Percentiles rank a stretch among this genome's conserved stretches.
Conservation (phyloP, 192 early-diverging fungal species). For the Linnemannia hyalina region DNA sequence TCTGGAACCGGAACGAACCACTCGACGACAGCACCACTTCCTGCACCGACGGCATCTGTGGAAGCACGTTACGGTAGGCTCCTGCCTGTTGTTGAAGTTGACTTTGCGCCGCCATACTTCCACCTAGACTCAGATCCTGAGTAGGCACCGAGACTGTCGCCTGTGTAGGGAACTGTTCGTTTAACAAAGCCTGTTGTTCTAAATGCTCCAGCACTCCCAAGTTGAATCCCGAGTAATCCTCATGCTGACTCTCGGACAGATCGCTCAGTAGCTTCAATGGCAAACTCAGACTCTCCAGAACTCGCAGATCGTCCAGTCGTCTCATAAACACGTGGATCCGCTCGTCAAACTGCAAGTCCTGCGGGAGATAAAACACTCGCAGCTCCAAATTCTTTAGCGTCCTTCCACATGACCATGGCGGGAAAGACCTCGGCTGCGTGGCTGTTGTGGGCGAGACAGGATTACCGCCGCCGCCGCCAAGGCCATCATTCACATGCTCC, state of each 20-base stretch:
- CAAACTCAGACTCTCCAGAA: slow-evolving; percentile 16
- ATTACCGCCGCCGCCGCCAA: background rate
- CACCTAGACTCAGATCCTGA: background rate
- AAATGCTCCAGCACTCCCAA: slow-evolving; percentile 16
- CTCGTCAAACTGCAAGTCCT: slow-evolving; percentile 25
- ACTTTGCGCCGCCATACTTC: background rate
- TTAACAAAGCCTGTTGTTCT: background rate
- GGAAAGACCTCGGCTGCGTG: background rate
- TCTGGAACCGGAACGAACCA: background rate
- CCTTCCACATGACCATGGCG: slow-evolving; percentile 12
- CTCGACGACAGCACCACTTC: slow-evolving; percentile 14
- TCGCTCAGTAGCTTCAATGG: slow-evolving; percentile 31
- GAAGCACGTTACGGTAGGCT: slow-evolving; percentile 15
- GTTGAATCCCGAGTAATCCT: slow-evolving; percentile 11
- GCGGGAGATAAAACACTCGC: background rate
- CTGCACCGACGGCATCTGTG: slow-evolving; percentile 22
- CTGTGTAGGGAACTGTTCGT: slow-evolving; percentile 1
- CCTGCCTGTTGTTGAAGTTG: background rate
- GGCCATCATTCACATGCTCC: background rate
- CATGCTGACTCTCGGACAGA: slow-evolving; percentile 22
- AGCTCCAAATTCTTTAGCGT: slow-evolving; percentile 20
- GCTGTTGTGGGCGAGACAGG: background rate
- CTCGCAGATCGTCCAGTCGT: slow-evolving; percentile 21
- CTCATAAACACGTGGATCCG: slow-evolving; percentile 21
- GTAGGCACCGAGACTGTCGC: background rate